These are phyloP conservation scores for Lactarius trivialis DNA, from an alignment of 768 basidiomycete species.

Conservation along the genomic window DNA sequence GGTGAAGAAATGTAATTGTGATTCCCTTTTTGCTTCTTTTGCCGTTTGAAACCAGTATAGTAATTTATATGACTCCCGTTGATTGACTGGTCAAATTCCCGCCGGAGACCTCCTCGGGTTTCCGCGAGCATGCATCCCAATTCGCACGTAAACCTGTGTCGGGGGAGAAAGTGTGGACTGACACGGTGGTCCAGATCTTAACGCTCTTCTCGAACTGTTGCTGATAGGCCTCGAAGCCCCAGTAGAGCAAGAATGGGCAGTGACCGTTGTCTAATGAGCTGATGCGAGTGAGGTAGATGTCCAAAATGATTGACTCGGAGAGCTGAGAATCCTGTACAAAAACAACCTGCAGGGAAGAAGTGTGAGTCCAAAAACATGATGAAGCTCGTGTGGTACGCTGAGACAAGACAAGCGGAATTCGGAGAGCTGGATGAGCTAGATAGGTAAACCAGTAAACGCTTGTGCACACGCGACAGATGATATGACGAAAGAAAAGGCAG, in stretches of 20 bases:
- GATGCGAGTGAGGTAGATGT: neutral
- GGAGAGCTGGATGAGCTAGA: neutral
- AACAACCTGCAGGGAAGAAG: too few species aligned
- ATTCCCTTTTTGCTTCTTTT: neutral
- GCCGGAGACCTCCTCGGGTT: neutral
- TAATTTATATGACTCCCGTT: constrained; percentile 6
- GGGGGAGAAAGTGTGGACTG: neutral
- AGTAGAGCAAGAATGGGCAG: neutral
- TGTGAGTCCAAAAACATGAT: neutral
- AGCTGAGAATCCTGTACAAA: too few species aligned
- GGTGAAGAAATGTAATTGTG: constrained; percentile 15
- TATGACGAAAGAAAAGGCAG: neutral
- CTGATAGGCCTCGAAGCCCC: neutral
- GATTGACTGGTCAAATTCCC: neutral
- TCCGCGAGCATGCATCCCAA: neutral
- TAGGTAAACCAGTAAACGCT: neutral
- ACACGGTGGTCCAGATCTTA: neutral
- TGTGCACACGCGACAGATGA: neutral
- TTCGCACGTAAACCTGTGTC: neutral
- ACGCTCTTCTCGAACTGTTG: neutral
- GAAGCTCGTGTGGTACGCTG: neutral
- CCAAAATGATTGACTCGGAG: too few species aligned
- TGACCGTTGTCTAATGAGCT: neutral
- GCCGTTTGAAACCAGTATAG: neutral
- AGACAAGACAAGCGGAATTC: neutral